Evolutionary conservation across 345 rosid species (phyloP).

Genomic region (Capsella bursapastoris): DNA sequence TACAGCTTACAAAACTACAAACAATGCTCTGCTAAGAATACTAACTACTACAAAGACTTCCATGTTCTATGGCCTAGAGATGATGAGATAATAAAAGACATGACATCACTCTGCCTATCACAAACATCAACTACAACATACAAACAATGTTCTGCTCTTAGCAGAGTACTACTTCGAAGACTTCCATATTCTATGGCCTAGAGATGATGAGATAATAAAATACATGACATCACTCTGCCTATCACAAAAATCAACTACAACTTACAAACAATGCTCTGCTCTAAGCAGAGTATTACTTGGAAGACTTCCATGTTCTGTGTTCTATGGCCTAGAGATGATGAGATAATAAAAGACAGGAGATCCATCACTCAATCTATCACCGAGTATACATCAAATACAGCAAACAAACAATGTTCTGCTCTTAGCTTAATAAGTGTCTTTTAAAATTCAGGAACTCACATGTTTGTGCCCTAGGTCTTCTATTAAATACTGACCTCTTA

Average conservation of each 20-base stretch:
- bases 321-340: neutral
- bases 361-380: neutral
- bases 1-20: neutral
- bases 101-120: too few relatives aligned
- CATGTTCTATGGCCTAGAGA: neutral
- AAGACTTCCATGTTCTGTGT: too few relatives aligned
- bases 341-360: neutral
- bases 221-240: neutral
- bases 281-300: neutral
- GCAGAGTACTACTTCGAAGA: neutral
- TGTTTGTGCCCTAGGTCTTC: neutral
- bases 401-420: neutral
- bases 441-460: neutral
- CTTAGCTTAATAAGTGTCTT: neutral
- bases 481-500: slow-evolving; percentile 60
- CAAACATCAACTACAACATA: too few relatives aligned
- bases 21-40: neutral
- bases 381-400: neutral
- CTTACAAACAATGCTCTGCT: neutral
- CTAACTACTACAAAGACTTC: slow-evolving; percentile 6
- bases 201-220: neutral
- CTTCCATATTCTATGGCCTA: slow-evolving; percentile 1
- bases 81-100: too few relatives aligned
- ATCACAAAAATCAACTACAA: neutral
- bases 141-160: neutral